A percentile compares a stretch with the other conserved stretches of the same genome.
Evolutionary conservation across 2,329 filamentous ascomycete genomes (phyloP).

Genomic region (Colletotrichum phormii): DNA sequence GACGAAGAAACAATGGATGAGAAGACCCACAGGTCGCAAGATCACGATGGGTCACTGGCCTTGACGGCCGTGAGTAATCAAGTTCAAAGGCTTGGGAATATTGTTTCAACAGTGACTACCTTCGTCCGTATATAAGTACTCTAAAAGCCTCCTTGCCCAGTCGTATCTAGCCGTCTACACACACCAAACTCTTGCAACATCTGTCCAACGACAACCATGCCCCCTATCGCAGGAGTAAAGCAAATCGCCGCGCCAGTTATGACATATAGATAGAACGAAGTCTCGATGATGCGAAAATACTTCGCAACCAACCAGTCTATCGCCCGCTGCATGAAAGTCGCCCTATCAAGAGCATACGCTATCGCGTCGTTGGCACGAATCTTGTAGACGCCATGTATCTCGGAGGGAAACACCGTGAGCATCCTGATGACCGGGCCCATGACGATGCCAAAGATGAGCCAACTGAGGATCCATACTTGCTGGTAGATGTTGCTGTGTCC

Average conservation of each 20-base stretch:
- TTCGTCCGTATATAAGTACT: fast-evolving
- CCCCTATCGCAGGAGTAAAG: slow-evolving; percentile 28
- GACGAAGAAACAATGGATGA: too few species aligned
- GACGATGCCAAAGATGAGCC: slow-evolving; percentile 21
- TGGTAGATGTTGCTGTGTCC: slow-evolving; percentile 15
- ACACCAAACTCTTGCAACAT: slow-evolving; percentile 27
- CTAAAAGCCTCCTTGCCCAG: background rate
- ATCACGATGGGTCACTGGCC: background rate
- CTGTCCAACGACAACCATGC: slow-evolving; percentile 27
- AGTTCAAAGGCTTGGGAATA: background rate
- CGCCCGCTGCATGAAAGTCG: slow-evolving; percentile 23
- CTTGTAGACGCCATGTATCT: slow-evolving; percentile 26
- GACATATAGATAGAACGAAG: slow-evolving; percentile 21
- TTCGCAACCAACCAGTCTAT: slow-evolving; percentile 34
- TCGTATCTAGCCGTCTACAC: slow-evolving; percentile 25
- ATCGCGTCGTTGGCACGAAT: slow-evolving; percentile 29
- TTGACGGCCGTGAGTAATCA: background rate
- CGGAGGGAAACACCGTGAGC: slow-evolving; percentile 18
- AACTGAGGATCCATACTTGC: slow-evolving; percentile 16
- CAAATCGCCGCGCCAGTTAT: slow-evolving; percentile 12
- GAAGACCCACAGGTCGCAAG: background rate
- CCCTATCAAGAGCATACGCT: slow-evolving; percentile 29
- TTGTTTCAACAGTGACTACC: background rate
- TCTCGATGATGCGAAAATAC: slow-evolving; percentile 29
- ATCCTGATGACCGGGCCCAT: slow-evolving; percentile 27